Base-by-base conservation (phyloP, 2,329 filamentous ascomycete genomes). In the Domatiomyces catenatus region DNA sequence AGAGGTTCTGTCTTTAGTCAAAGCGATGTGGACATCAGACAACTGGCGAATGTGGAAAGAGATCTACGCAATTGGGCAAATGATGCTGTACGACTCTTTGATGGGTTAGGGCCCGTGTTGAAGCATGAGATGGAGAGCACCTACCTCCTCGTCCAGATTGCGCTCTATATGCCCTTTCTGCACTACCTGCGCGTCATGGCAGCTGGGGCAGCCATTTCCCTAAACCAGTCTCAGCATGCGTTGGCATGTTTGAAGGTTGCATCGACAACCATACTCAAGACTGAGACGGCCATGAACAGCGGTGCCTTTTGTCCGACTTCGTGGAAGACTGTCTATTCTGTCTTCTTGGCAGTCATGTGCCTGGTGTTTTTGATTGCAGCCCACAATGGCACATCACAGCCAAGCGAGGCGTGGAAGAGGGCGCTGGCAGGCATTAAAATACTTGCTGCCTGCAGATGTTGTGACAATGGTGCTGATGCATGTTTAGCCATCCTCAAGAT, bases 161-260 rank as follows among this genome's bases (percentile, higher is more conserved):
- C 53, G 20, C 46, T 57, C 8, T 57, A 53, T 43, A 50, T 49
- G 18, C 56, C 56, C n/a, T 56, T 58, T 22, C 47, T 58, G 24
- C 56, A 57, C 43, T 58, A 58, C 42, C 50, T 58, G 17, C 48
- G 54, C 12, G 50, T 49, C 15, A 53, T 96, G 47, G 86, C 89
- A 45, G 24, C 19, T 17, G 78, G 81, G 58, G 76, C 77, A 10
- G 71, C 70, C 46, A 70, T 86, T 4, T 81, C 82, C 1, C 67
- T 84, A 17, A 78, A 75, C 0, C 82, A 85, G 43, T 58, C 56
- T 6, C 53, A 54, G 24, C 54, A 55, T 46, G 56, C 56, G 42
- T 42, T 58, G 15, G 48, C 56, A 43, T 58, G 54, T 39, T 50
- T 58, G 42, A 58, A 58, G 44, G 46, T 56, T 20, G 54, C 54